Evolutionary conservation across 2,329 filamentous ascomycete genomes (phyloP), one percentile per base, ranked within the genome.

Genomic region (Tricladium varicosporioides): DNA sequence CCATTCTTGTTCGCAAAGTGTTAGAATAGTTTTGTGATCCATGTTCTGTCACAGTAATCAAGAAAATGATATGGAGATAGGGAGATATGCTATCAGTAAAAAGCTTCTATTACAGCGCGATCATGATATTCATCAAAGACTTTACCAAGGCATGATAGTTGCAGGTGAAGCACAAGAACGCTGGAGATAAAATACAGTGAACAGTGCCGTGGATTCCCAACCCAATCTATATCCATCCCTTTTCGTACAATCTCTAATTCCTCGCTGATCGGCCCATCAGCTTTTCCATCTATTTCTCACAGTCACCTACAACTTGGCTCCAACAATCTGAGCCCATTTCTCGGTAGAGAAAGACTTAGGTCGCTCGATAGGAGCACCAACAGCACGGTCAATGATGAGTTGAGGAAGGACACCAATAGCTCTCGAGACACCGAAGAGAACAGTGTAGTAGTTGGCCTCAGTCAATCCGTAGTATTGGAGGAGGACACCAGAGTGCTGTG

Each of bases 391-490:
- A 73, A 99, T 97, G 84, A 99, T 99, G 75, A 99, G 86, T 85
- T 99, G 94, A 71, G 94, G 94, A 72, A 99, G 89, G 67, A 99
- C 94, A 87, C 94, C 94, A 71, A 99, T 91, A 69, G 94, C 94
- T 75, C 94, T 91, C 69, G 92, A 96, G 46, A 99, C 94, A 86
- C 94, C 94, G 78, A 99, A 99, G 74, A 99, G 89, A 63, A 99
- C 94, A 63, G 94, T 99, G 90, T 99, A 99, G 88, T 95, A 99
- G 88, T 87, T 97, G 78, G 94, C 89, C 85, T 99, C 93, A 64
- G 90, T 97, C 75, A 99, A 83, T 72, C 94, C 94, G 81, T 99
- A 99, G 88, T 99, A 94, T 83, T 99, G 94, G 69, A 99, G 91
- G 66, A 99, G 91, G 67, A 99, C 94, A 84, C 94, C 94, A 32